Evolutionary conservation across 495 filamentous ascomycete genomes (phyloP), one percentile per base, ranked within the genome.

Genomic region (Trichoderma parareesei): DNA sequence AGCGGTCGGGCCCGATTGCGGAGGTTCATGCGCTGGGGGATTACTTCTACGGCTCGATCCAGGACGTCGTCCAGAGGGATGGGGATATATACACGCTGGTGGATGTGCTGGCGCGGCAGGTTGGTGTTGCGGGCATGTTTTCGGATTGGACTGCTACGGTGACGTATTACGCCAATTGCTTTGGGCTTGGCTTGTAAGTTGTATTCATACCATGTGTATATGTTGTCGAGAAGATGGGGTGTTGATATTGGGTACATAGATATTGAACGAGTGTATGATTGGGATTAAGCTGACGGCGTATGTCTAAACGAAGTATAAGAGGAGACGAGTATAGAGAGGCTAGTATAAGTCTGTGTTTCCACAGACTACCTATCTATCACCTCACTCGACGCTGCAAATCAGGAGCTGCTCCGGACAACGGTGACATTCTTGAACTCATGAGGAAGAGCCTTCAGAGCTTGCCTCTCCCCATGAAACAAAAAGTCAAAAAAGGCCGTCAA

Each of bases 81-180:
- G 84, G 84, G 5, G 81, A 87, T 48, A 78, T 84, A 71, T 87
- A 79, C 67, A 80, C 74, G 49, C 77, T 86, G 16, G 68, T 88
- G 38, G 82, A 87, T 68, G 83, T 85, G 16, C 65, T 88, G 57
- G 79, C 76, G 9, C 76, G 78, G 65, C 73, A 87, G 68, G 82
- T 87, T 8, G 81, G 81, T 3, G 81, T 84, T 13, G 70, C 72
- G 20, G 80, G 73, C 3, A 80, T 88, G 27, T 88, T 87, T 65
- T 80, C 81, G 10, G 85, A 87, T 69, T 88, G 85, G 85, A 78
- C 79, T 4, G 83, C 82, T 0, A 86, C 83, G 4, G 76, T 83
- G 8, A 86, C 81, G 4, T 88, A 85, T 61, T 88, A 85, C 74
- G 85, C 85, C 64, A 86, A 82, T 64, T 88, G 84, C 70, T 78